A percentile compares a stretch with the other conserved stretches of the same genome.
phyloP scores from a whole-genome alignment of 495 filamentous ascomycete genomes.

The Ascobolus immersus region DNA sequence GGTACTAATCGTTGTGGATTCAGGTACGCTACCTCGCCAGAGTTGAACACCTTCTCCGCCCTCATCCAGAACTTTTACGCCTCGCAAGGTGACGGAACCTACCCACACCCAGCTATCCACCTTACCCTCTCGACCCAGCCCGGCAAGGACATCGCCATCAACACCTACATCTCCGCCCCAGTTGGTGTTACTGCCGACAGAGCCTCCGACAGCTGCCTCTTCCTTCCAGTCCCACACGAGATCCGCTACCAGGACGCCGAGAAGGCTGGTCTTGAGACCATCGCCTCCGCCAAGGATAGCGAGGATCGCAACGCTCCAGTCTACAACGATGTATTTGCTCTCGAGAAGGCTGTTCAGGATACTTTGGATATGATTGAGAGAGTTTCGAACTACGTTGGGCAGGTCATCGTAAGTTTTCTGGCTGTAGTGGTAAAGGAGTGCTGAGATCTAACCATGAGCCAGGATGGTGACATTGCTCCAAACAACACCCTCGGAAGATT shows the following conservation, averaged over 20 bases:
- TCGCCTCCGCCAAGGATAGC: slow-evolving; percentile 51
- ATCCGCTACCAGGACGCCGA: slow-evolving; percentile 76
- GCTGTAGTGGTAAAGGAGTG: too few relatives aligned
- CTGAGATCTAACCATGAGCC: too few relatives aligned
- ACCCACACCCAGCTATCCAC: slow-evolving; percentile 86
- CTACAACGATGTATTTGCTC: slow-evolving; percentile 61
- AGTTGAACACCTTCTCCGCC: slow-evolving; percentile 91
- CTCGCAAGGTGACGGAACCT: slow-evolving; percentile 84
- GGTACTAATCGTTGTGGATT: too few relatives aligned
- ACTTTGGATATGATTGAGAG: slow-evolving; percentile 70
- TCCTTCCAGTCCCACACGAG: slow-evolving; percentile 86
- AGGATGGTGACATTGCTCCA: slow-evolving; percentile 32
- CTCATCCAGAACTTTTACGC: slow-evolving; percentile 99
- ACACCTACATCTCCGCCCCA: slow-evolving; percentile 79
- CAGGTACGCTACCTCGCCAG: slow-evolving; percentile 67
- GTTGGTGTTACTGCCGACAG: slow-evolving; percentile 87
- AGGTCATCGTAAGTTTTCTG: slow-evolving; percentile 32
- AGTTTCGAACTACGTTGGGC: slow-evolving; percentile 66
- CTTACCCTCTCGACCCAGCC: slow-evolving; percentile 75
- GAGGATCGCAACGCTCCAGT: slow-evolving; percentile 47
- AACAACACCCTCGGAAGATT: slow-evolving; percentile 78
- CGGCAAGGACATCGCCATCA: slow-evolving; percentile 56
- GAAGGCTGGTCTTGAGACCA: slow-evolving; percentile 69
- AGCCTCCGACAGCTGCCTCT: slow-evolving; percentile 79
- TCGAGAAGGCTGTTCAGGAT: slow-evolving; percentile 62